Evolutionary conservation across 495 filamentous ascomycete genomes (phyloP).

Genomic region (Cercophora samala): DNA sequence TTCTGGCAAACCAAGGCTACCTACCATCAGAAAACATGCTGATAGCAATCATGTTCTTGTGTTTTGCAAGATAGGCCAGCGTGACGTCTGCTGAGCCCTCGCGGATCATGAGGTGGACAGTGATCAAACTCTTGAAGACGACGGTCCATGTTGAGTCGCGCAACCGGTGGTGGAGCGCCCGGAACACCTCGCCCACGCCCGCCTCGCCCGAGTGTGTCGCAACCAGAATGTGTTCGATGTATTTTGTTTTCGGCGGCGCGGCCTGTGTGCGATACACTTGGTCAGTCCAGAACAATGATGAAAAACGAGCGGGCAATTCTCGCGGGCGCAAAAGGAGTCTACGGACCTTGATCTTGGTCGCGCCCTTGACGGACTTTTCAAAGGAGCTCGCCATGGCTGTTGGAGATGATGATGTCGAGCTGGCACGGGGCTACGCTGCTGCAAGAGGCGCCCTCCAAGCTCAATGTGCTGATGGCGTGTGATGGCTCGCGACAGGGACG

Average conservation of each 20-base stretch:
- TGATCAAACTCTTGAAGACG: slow-evolving; percentile 93
- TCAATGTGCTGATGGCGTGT: not conserved
- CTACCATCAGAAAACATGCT: slow-evolving; percentile 89
- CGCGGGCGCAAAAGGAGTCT: not conserved
- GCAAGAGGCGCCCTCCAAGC: not conserved
- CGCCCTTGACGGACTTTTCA: slow-evolving; percentile 91
- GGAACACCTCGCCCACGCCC: slow-evolving; percentile 93
- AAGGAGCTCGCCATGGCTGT: slow-evolving; percentile 71
- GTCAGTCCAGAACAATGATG: slow-evolving; percentile 14
- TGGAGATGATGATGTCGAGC: not conserved
- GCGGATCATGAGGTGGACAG: slow-evolving; percentile 94
- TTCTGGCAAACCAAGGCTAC: slow-evolving; percentile 30
- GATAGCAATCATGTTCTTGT: slow-evolving; percentile 79
- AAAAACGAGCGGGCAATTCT: not conserved
- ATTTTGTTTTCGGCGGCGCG: slow-evolving; percentile 97
- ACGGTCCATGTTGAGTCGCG: slow-evolving; percentile 96
- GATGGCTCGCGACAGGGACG: not conserved
- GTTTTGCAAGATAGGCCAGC: slow-evolving; percentile 76
- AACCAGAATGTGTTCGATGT: slow-evolving; percentile 96
- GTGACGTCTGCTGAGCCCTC: slow-evolving; percentile 91
- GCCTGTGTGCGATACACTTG: slow-evolving; percentile 50
- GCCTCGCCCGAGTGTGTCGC: slow-evolving; percentile 94
- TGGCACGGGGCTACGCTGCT: not conserved
- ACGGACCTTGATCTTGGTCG: slow-evolving; percentile 87
- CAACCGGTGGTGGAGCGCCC: slow-evolving; percentile 80